Evolutionary conservation across 768 basidiomycete species (phyloP).

Genomic region (Omphalotus guepiniiformis): DNA sequence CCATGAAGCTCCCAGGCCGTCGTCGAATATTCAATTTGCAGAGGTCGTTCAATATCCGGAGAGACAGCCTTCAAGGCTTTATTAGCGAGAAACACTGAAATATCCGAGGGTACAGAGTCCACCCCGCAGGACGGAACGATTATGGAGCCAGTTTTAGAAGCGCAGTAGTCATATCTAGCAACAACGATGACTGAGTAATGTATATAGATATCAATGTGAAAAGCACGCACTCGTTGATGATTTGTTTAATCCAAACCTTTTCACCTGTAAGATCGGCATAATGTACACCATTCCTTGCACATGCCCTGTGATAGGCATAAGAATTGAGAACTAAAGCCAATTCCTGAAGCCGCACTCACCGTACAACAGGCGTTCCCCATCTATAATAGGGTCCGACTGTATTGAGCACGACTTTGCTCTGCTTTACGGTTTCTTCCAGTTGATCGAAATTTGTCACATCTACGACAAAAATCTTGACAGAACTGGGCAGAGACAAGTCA

Average conservation of each 20-base stretch:
- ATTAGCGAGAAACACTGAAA: conserved; percentile 63
- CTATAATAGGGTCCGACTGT: conserved; percentile 71
- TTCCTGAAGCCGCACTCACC: conserved; percentile 32
- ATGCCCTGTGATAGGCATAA: conserved; percentile 44
- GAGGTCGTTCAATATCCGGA: conserved; percentile 14
- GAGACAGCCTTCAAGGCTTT: conserved; percentile 55
- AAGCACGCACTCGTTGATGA: conserved; percentile 50
- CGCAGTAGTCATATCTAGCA: conserved; percentile 64
- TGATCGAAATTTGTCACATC: conserved; percentile 54
- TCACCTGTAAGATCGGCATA: conserved; percentile 88
- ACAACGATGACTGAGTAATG: conserved; percentile 8
- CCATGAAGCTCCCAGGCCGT: conserved; percentile 46
- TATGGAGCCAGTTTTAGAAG: conserved; percentile 64
- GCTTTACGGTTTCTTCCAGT: conserved; percentile 54
- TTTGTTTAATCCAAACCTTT: conserved; percentile 56
- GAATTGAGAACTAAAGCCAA: neutral
- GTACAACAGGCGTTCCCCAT: conserved; percentile 71
- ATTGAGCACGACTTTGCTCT: conserved; percentile 68
- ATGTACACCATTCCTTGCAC: conserved; percentile 68
- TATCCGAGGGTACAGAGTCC: conserved; percentile 76
- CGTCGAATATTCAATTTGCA: conserved; percentile 50
- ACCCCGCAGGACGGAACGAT: conserved; percentile 79
- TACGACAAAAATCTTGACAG: conserved; percentile 45
- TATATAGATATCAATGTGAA: conserved; percentile 4
- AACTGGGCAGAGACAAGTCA: conserved; percentile 40